These are phyloP conservation scores for Thelonectria rubi DNA, from an alignment of 2,329 filamentous ascomycete species.

Conservation along the genomic window DNA sequence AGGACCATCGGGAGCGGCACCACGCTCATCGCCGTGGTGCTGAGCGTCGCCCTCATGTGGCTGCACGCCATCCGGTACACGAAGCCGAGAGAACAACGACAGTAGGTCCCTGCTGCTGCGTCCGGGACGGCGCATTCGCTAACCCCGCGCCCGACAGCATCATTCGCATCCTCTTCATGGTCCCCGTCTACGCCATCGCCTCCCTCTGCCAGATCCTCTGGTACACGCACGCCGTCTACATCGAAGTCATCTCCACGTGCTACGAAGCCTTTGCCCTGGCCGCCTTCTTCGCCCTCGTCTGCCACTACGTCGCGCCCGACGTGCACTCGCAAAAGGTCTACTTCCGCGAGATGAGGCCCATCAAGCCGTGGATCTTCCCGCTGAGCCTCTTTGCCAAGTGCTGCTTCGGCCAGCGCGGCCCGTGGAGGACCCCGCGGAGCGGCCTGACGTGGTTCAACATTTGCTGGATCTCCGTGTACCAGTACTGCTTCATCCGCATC, in stretches of 20 bases:
- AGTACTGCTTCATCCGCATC: conserved; percentile 85
- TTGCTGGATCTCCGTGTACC: conserved; percentile 83
- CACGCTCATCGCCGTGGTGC: conserved; percentile 59
- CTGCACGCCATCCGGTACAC: conserved; percentile 70
- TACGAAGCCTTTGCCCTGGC: conserved; percentile 91
- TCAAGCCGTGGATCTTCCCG: conserved; percentile 79
- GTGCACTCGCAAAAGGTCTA: conserved; percentile 84
- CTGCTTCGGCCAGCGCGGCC: conserved; percentile 73
- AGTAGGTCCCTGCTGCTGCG: conserved; percentile 49
- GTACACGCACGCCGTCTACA: conserved; percentile 83
- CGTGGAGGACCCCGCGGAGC: conserved; percentile 78
- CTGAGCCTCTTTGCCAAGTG: conserved; percentile 75
- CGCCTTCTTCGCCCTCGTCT: conserved; percentile 85
- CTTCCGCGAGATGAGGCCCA: conserved; percentile 73
- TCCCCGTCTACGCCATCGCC: conserved; percentile 80
- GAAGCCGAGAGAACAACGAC: conserved; percentile 66
- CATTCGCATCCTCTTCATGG: conserved; percentile 88
- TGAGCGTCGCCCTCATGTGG: conserved; percentile 66
- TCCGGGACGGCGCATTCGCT: background rate
- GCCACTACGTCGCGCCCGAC: conserved; percentile 80
- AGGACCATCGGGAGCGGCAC: conserved; percentile 60
- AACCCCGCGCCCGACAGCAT: conserved; percentile 64
- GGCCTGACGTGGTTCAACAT: conserved; percentile 93
- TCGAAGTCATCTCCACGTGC: conserved; percentile 81
- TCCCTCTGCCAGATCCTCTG: conserved; percentile 77